Evolutionary conservation across 495 filamentous ascomycete genomes (phyloP), one percentile per base, ranked within the genome.

Genomic region (Aspergillus steynii): DNA sequence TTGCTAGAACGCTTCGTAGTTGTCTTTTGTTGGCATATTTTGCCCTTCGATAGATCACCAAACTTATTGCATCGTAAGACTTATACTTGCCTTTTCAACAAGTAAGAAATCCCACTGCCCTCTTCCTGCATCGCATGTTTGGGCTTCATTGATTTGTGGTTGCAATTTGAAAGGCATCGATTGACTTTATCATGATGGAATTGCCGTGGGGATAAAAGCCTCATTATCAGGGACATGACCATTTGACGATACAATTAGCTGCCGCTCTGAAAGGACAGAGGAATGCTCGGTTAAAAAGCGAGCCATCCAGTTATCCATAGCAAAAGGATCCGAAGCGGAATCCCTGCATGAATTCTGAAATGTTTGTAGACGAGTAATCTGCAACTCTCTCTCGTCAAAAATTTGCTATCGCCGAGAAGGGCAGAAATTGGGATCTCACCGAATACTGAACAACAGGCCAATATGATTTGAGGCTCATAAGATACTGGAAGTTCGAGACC

Each of bases 251-350:
- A 34, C 12, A 45, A 51, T 37, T 48, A 28, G 34, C 45, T 54
- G 63, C 50, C 55, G 51, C 27, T 64, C 61, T 5, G 58, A 56
- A 47, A 64, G 56, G 3, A 34, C 25, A 10, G 68, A 70, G 10
- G 65, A 61, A 50, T 67, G 65, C 37, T 70, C 65, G 1, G 64
- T 70, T 10, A 70, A 53, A 50, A 70, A 70, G 1, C 68, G 68
- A 14, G 62, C 65, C 68, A 70, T 70, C 68, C 68, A 70, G 29
- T 67, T 68, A 50, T 70, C 68, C 4, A 68, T 47, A 5, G 59
- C 61, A 53, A 70, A 70, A 5, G 68, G 59, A 49, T 68, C 63
- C 3, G 63, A 64, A 50, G 67, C 61, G 2, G 65, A 65, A 48
- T 64, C 56, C 20, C 58, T 51, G 29, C 68, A 70, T 25, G 50